A percentile compares a stretch with the other conserved stretches of the same genome.
Evolutionary conservation across 1,284 basidiomycete genomes (phyloP).

Genomic region (Pseudozyma sp.): DNA sequence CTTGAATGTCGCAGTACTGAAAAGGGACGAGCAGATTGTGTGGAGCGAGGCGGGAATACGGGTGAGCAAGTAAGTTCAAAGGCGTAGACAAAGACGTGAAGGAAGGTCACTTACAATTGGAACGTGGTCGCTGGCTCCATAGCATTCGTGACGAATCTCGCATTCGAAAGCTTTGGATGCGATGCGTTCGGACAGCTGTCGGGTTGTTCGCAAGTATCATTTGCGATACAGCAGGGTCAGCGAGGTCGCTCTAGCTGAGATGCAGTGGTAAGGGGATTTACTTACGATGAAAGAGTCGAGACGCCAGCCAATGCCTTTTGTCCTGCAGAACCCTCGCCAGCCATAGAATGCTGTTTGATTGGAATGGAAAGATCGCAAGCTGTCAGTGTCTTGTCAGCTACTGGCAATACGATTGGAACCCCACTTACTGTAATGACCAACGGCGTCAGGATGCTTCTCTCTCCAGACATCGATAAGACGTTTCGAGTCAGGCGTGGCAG

Average conservation of each 20-base stretch:
- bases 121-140: conserved; percentile 82
- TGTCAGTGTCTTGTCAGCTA: background rate
- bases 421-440: conserved; percentile 74
- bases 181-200: conserved; percentile 72
- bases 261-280: background rate
- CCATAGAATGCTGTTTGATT: conserved; percentile 76
- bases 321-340: conserved; percentile 82
- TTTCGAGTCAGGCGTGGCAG: conserved; percentile 50
- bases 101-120: conserved; percentile 73
- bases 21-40: background rate
- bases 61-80: background rate
- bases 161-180: conserved; percentile 77
- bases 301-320: conserved; percentile 86
- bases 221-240: background rate
- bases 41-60: background rate
- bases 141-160: conserved; percentile 84
- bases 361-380: too few relatives aligned
- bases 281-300: conserved; percentile 78
- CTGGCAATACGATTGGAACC: background rate
- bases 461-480: conserved; percentile 85
- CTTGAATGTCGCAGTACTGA: conserved; percentile 47
- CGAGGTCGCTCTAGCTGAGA: background rate
- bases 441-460: conserved; percentile 75
- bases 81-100: background rate
- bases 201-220: background rate